Conservation (phyloP, 257 asterid species). For the Agastache rugosa region DNA sequence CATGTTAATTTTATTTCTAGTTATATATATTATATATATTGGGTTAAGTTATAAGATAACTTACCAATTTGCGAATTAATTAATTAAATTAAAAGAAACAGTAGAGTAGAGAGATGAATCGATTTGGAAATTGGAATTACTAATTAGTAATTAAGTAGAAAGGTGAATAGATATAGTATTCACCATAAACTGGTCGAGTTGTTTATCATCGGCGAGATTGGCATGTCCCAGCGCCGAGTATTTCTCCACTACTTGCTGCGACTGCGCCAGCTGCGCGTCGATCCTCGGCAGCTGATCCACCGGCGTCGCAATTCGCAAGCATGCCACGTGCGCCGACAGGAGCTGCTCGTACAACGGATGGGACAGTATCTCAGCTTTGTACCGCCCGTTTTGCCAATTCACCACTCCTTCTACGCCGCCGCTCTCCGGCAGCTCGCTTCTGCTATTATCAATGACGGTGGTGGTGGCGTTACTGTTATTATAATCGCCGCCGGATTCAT, state of each 20-base stretch:
- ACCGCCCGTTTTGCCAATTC: constrained; percentile 69
- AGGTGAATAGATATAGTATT: too few species aligned
- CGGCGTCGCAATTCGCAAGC: constrained; percentile 79
- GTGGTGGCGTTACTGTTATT: constrained; percentile 15
- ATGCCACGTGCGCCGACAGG: constrained; percentile 74
- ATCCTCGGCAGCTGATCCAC: constrained; percentile 86
- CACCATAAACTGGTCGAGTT: constrained; percentile 81
- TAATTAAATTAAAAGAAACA: too few species aligned
- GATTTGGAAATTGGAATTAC: neutral
- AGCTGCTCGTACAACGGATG: constrained; percentile 80
- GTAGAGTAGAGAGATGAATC: too few species aligned
- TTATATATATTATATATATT: too few species aligned
- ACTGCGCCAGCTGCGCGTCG: constrained; percentile 73
- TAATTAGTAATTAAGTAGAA: too few species aligned
- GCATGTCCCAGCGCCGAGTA: constrained; percentile 61
- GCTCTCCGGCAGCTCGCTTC: constrained; percentile 39
- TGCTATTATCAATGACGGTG: constrained; percentile 21
- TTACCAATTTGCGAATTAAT: too few species aligned
- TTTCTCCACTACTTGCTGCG: constrained; percentile 66
- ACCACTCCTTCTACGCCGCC: constrained; percentile 47
- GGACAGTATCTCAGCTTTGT: constrained; percentile 60
- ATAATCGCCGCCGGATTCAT: constrained; percentile 48
- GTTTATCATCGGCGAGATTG: constrained; percentile 54
- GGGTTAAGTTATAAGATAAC: too few species aligned
- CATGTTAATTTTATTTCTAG: too few species aligned